phyloP scores from a whole-genome alignment of 2,329 filamentous ascomycete genomes.

The Cordyceps cicadae region DNA sequence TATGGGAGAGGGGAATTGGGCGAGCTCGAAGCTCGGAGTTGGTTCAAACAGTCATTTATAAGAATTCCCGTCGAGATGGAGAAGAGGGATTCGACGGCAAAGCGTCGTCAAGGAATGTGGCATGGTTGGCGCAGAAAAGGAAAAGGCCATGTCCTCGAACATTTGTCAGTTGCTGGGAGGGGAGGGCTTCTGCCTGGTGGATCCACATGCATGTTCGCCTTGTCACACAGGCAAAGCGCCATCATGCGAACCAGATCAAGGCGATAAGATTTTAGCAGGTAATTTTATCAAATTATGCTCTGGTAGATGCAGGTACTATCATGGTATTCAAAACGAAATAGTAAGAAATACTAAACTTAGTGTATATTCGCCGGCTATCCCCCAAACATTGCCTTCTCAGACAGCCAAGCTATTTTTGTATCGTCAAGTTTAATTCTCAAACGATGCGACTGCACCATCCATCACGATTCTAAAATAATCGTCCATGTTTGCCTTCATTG shows the following conservation, averaged over 20 bases:
- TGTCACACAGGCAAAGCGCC: not conserved
- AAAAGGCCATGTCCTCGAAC: not conserved
- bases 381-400: not conserved
- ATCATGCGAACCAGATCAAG: slow-evolving; percentile 6
- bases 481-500: not conserved
- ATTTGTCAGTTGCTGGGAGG: not conserved
- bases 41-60: slow-evolving; percentile 1
- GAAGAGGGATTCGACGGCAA: not conserved
- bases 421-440: too few relatives aligned
- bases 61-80: not conserved
- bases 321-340: too few relatives aligned
- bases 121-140: not conserved
- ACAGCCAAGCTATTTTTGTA: too few relatives aligned
- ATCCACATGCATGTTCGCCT: slow-evolving; percentile 5
- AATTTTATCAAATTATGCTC: not conserved
- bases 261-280: not conserved
- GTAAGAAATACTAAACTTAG: not conserved
- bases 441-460: not conserved
- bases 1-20: not conserved
- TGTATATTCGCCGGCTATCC: not conserved
- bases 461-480: not conserved
- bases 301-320: too few relatives aligned
- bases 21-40: not conserved
- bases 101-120: too few relatives aligned
- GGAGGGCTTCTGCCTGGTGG: slow-evolving; percentile 11